phyloP scores from a whole-genome alignment of 805 yeast species.

The Tetrapisispora iriomotensis region DNA sequence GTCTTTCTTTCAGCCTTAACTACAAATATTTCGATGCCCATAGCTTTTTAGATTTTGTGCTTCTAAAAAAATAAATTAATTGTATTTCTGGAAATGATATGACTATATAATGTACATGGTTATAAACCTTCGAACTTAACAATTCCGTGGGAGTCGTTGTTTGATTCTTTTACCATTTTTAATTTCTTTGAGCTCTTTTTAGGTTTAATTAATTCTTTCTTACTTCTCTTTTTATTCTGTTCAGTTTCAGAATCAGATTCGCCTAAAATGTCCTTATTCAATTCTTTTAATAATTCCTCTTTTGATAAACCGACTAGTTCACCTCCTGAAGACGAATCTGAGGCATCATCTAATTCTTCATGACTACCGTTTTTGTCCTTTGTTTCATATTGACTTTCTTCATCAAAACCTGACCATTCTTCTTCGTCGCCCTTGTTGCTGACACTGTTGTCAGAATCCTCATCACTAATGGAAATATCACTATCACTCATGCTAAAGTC shows the following conservation, averaged over 20 bases:
- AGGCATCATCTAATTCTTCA: background rate
- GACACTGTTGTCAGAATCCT: slow-evolving; percentile 1
- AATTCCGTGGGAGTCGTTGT: slow-evolving; percentile 52
- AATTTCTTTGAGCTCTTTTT: slow-evolving; percentile 29
- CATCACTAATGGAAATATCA: slow-evolving; percentile 3
- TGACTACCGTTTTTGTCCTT: background rate
- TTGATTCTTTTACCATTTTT: slow-evolving; percentile 21
- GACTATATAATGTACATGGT: background rate
- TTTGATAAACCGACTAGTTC: slow-evolving; percentile 18
- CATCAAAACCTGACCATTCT: slow-evolving; percentile 1
- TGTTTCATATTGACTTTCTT: background rate
- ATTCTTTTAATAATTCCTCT: slow-evolving; percentile 27
- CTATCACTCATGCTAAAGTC: slow-evolving; percentile 1
- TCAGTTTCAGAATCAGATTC: slow-evolving; percentile 10
- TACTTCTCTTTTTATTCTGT: slow-evolving; percentile 9
- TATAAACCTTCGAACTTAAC: slow-evolving; percentile 52
- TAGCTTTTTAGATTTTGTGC: no score
- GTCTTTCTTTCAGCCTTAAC: no score
- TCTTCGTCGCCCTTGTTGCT: background rate
- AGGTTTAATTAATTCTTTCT: slow-evolving; percentile 20
- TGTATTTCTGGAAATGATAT: no score
- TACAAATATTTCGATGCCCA: no score
- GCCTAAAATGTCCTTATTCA: slow-evolving; percentile 20
- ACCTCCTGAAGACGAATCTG: slow-evolving; percentile 11
- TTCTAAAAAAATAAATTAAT: no score